Evolutionary conservation across 805 yeast genomes (phyloP), one percentile per base, ranked within the genome.

Genomic region (Yarrowia hollandica): DNA sequence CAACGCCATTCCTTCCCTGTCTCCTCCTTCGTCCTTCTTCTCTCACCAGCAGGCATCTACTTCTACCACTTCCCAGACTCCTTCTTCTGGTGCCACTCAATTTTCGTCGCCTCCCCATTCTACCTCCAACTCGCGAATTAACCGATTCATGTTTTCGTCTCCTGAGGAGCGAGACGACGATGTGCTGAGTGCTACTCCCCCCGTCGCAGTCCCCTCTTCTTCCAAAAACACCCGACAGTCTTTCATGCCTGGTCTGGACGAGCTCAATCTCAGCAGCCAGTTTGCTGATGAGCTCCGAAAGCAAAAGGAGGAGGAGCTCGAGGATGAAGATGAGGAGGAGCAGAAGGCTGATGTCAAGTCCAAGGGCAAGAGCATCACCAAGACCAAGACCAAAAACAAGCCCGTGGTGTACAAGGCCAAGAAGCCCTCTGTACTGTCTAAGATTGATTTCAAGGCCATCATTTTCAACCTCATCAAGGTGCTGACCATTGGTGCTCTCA

Each of bases 221-320:
- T 26, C 42, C 14, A 22, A 34, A 23, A 54, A 39, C 39, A 54
- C 60, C 55, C 58, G 67, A 15, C 61, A 54, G 38, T 63, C 65
- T 38, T 64, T 65, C 59, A 65, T 65, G 67, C 68, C 68, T 4
- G 55, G 42, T 18, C 21, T 64, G 37, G 44, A 37, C 3, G 61
- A 64, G 30, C 60, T 64, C 35, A 52, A 58, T 19, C 35, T 23
- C 35, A 25, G 35, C 33, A 35, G 33, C 39, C 15, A 33, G 37
- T 31, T 42, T 38, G 33, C 58, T 18, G 34, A 31, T n/a, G 60
- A 59, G 50, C 18, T 31, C 31, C 28, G 25, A 21, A 16, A 33
- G 28, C 57, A 59, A 14, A 55, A 59, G 50, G 59, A 52, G 8
- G 46, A 11, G 6, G 59, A 46, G 44, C 54, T 28, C 16, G 15